phyloP scores from a whole-genome alignment of 257 asterid genomes.

The Coffea eugenioides region DNA sequence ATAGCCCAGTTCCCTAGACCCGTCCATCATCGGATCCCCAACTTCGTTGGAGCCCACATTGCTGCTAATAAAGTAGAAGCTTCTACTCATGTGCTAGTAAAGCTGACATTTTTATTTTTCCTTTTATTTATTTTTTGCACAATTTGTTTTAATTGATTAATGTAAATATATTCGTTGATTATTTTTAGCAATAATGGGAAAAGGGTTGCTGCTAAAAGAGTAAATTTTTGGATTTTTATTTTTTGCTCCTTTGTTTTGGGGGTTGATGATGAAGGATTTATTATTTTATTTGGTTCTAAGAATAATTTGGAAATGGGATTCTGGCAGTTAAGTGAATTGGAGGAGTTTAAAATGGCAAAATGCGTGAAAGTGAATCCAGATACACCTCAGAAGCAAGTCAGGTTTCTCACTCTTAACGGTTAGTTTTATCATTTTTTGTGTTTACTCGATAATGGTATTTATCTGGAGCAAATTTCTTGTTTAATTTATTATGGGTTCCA shows the following conservation, averaged over 20 bases:
- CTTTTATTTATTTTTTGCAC: neutral
- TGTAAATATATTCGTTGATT: neutral
- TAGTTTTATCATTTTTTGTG: slow-evolving; percentile 13
- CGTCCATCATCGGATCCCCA: slow-evolving; percentile 94
- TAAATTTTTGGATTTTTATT: neutral
- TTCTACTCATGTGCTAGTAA: neutral
- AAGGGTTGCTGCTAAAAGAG: neutral
- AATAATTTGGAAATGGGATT: neutral
- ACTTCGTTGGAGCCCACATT: slow-evolving; percentile 58
- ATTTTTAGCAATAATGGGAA: too few relatives aligned
- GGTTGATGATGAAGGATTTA: too few relatives aligned
- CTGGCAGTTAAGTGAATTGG: slow-evolving; percentile 66
- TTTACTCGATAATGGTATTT: too few relatives aligned
- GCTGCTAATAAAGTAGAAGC: slow-evolving; percentile 64
- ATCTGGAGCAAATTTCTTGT: neutral
- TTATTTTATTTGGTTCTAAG: neutral
- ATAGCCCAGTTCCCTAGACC: slow-evolving; percentile 91
- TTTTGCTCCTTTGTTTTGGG: neutral
- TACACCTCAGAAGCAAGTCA: slow-evolving; percentile 89
- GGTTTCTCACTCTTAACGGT: slow-evolving; percentile 87
- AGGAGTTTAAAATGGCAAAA: slow-evolving; percentile 63
- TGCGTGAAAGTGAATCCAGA: slow-evolving; percentile 97
- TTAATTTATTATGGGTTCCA: neutral
- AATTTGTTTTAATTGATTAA: too few relatives aligned
- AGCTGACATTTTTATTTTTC: neutral